Percentiles rank a stretch among this genome's conserved stretches.
Evolutionary conservation across 169 alveolate species (phyloP).

Genomic region (Plasmodium vinckei): DNA sequence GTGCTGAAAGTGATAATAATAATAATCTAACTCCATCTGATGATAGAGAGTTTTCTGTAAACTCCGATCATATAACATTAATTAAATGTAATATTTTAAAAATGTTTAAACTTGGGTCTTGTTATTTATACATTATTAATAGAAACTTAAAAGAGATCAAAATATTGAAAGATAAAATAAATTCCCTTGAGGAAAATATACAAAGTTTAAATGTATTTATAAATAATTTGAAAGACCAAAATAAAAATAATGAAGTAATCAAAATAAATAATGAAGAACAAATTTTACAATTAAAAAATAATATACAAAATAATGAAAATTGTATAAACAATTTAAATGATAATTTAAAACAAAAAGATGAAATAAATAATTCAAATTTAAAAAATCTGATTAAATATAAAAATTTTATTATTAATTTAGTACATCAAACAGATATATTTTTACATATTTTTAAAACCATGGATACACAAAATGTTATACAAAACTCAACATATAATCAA

Average conservation of each 20-base stretch:
- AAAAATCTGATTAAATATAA: conserved; percentile 23
- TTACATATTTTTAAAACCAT: conserved; percentile 32
- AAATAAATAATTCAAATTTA: conserved; percentile 11
- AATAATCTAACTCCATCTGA: background rate
- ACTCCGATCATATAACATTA: no score
- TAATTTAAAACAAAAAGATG: conserved; percentile 38
- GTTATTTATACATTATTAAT: conserved; percentile 57
- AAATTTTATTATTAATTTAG: conserved; percentile 19
- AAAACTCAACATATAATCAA: conserved; percentile 6
- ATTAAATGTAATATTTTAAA: conserved; percentile 50
- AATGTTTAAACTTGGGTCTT: conserved; percentile 39
- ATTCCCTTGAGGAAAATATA: conserved; percentile 20
- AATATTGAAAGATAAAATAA: conserved; percentile 16
- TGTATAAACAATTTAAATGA: conserved; percentile 8
- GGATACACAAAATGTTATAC: conserved; percentile 3
- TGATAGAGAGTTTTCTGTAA: no score
- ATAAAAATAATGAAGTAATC: conserved; percentile 28
- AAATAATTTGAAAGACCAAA: conserved; percentile 27
- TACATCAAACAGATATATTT: conserved; percentile 21
- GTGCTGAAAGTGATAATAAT: background rate
- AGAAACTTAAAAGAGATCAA: conserved; percentile 62
- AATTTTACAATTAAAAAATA: conserved; percentile 21
- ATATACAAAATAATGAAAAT: conserved; percentile 19
- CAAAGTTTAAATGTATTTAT: conserved; percentile 29
- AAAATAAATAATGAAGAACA: conserved; percentile 14